phyloP scores from a whole-genome alignment of 495 filamentous ascomycete species.

The Astrothelium macrocarpum region DNA sequence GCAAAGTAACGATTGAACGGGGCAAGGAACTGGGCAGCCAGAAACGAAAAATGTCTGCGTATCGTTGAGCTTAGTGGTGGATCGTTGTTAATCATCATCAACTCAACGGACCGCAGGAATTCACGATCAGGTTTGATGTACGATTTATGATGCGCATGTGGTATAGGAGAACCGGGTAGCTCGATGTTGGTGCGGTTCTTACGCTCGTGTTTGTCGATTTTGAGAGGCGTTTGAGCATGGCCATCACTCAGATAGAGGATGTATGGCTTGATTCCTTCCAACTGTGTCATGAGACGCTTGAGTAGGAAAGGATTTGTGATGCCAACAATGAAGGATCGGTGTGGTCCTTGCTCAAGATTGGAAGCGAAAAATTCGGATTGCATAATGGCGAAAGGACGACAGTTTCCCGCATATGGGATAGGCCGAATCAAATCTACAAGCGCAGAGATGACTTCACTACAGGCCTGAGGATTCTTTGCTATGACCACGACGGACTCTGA shows the following conservation, averaged over 20 bases:
- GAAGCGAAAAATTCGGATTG: constrained; percentile 27
- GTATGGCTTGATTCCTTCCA: constrained; percentile 7
- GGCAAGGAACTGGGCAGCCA: constrained; percentile 29
- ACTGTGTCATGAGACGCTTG: constrained; percentile 17
- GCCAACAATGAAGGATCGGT: constrained; percentile 24
- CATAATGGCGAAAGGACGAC: constrained; percentile 30
- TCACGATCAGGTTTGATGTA: constrained; percentile 17
- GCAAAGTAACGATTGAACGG: constrained; percentile 30
- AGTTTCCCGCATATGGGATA: constrained; percentile 27
- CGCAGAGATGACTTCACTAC: constrained; percentile 24
- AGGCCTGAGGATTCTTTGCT: constrained; percentile 27
- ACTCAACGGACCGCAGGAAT: constrained; percentile 19
- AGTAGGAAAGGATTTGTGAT: constrained; percentile 30
- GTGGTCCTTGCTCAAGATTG: constrained; percentile 21
- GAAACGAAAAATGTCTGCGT: constrained; percentile 27
- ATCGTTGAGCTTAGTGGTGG: constrained; percentile 20
- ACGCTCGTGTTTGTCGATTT: not conserved
- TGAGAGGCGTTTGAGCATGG: not conserved
- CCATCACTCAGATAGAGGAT: constrained; percentile 18
- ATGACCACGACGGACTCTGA: constrained; percentile 28
- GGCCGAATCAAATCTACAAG: constrained; percentile 28
- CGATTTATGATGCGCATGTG: constrained; percentile 1
- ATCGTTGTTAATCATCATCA: constrained; percentile 13
- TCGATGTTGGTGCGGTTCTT: not conserved
- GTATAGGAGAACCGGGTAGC: not conserved